These are phyloP conservation scores for Kondoa malvinella DNA, from an alignment of 768 basidiomycete genomes.

Conservation along the genomic window DNA sequence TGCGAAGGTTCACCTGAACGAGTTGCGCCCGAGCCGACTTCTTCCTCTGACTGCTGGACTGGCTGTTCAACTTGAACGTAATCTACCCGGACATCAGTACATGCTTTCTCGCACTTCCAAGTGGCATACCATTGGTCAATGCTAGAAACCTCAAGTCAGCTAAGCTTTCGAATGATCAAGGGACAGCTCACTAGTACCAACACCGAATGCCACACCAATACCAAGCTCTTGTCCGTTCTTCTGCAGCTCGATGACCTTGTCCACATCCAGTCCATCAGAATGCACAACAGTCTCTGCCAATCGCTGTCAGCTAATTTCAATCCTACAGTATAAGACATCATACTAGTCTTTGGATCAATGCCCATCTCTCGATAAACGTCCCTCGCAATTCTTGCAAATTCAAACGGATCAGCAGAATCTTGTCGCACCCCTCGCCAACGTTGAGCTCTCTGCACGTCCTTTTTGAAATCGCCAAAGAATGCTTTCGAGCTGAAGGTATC, in stretches of 20 bases:
- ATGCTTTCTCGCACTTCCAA: neutral
- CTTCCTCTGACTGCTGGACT: conserved; percentile 2
- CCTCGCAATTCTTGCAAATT: conserved; percentile 59
- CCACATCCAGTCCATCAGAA: conserved; percentile 61
- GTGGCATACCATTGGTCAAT: neutral
- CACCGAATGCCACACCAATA: conserved; percentile 64
- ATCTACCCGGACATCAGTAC: conserved; percentile 6
- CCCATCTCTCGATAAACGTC: conserved; percentile 53
- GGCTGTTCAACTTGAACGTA: conserved; percentile 18
- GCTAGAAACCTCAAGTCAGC: neutral
- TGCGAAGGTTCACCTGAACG: neutral
- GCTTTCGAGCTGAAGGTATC: conserved; percentile 75
- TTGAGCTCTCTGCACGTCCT: conserved; percentile 41
- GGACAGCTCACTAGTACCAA: conserved; percentile 56
- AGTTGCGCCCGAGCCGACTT: neutral
- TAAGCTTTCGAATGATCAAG: conserved; percentile 28
- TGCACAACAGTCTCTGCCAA: conserved; percentile 49
- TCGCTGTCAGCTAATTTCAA: neutral
- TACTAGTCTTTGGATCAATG: conserved; percentile 44
- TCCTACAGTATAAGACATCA: neutral
- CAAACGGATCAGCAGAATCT: conserved; percentile 78
- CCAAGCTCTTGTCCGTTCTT: conserved; percentile 57
- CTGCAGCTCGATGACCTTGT: conserved; percentile 53
- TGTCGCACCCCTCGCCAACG: conserved; percentile 75
- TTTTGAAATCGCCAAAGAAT: conserved; percentile 41